Evolutionary conservation across 2,329 filamentous ascomycete genomes (phyloP), one percentile per base, ranked within the genome.

Genomic region (Aureobasidium musti): DNA sequence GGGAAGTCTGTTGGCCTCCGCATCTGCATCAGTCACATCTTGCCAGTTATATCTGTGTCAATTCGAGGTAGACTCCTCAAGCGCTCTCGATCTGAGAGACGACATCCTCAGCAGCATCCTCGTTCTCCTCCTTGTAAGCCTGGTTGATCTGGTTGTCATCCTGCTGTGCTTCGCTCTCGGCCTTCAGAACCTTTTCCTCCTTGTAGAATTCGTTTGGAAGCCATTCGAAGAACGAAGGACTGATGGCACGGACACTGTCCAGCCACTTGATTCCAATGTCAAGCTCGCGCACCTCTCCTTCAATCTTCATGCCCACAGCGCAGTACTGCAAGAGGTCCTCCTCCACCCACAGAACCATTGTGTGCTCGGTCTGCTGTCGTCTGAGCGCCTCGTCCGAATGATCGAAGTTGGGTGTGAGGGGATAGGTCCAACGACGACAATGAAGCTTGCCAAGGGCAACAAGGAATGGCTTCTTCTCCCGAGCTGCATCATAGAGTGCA

Each of bases 331-430:
- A 77, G 2, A 86, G 75, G 5, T 82, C 76, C 30, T 86, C 83
- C 68, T 97, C 92, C 3, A 97, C 73, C 72, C 90, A 86, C 70
- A 96, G 88, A 14, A 75, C 74, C 68, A 80, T 77, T 53, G 80
- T 81, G 50, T 84, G 80, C 37, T 81, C 80, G 37, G 87, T 50
- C 75, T 69, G 41, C 47, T 64, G 66, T 59, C 81, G 69, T 61
- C 81, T 78, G 11, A 57, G 21, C 68, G 78, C 74, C 4, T 72
- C 70, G 8, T 67, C 35, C 28, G 52, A 54, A 30, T 49, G 37
- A 10, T 43, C 43, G 30, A 53, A 52, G 19, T 10, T 41, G 19
- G 65, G 54, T 21, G 57, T 50, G 1, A 77, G 72, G 8, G 0
- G 81, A 82, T 53, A 82, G 75, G 19, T 77, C 72, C 78, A 83